Percentiles rank a stretch among this genome's conserved stretches.
These are phyloP conservation scores for Ceratocystis lukuohia DNA, from an alignment of 2,329 filamentous ascomycete species.

Conservation along the genomic window DNA sequence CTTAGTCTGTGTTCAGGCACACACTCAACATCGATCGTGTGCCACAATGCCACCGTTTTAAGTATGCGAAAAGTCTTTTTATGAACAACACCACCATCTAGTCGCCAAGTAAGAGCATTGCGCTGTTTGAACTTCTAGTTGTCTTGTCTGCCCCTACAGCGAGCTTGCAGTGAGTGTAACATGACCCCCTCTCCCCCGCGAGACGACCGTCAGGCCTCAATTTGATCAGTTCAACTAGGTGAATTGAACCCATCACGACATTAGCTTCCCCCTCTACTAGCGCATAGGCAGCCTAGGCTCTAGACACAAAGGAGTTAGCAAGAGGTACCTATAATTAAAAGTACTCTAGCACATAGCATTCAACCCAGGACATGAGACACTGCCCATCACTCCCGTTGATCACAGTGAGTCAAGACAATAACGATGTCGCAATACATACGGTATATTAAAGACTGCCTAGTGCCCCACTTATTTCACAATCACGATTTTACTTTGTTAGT, in stretches of 20 bases:
- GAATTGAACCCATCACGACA: too few species aligned
- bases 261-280: too few species aligned
- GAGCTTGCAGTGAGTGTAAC: too few species aligned
- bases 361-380: background rate
- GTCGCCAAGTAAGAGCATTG: too few species aligned
- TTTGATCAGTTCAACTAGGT: too few species aligned
- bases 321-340: background rate
- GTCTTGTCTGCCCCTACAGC: too few species aligned
- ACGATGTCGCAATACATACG: background rate
- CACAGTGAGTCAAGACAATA: background rate
- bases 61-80: background rate
- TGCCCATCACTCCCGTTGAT: background rate
- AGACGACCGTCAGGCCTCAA: too few species aligned
- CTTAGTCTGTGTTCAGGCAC: background rate
- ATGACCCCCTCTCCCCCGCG: too few species aligned
- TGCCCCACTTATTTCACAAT: background rate
- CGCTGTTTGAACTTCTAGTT: too few species aligned
- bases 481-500: background rate
- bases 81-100: background rate
- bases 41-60: background rate
- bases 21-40: background rate
- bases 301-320: background rate
- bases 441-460: background rate
- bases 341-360: background rate
- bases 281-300: background rate